phyloP scores from a whole-genome alignment of 192 early-diverging fungal genomes.

The Entomortierella chlamydospora region DNA sequence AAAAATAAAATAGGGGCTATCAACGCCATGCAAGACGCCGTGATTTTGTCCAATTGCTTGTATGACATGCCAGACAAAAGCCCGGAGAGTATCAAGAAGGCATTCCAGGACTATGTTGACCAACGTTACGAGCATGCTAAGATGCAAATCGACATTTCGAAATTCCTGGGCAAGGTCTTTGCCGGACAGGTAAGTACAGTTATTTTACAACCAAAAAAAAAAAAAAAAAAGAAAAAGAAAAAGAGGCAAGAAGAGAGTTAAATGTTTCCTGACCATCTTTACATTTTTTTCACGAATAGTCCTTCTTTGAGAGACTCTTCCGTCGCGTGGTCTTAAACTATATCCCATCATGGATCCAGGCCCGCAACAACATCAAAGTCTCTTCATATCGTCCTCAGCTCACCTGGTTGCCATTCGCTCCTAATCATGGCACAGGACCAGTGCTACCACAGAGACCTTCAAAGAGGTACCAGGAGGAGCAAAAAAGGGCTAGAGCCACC shows the following conservation, averaged over 20 bases:
- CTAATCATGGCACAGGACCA: slow-evolving; percentile 11
- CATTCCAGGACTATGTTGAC: slow-evolving; percentile 18
- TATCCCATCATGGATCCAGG: slow-evolving; percentile 6
- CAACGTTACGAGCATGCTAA: slow-evolving; percentile 27
- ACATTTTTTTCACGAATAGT: background rate
- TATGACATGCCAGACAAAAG: slow-evolving; percentile 25
- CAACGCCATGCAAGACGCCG: slow-evolving; percentile 47
- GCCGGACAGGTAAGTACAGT: slow-evolving; percentile 38
- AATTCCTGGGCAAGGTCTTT: slow-evolving; percentile 20
- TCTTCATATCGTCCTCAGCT: slow-evolving; percentile 33
- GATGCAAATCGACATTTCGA: slow-evolving; percentile 15
- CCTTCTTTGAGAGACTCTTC: slow-evolving; percentile 8
- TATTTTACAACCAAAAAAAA: background rate
- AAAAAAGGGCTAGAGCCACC: slow-evolving; percentile 3
- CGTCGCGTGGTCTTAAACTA: slow-evolving; percentile 15
- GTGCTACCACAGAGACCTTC: slow-evolving; percentile 19
- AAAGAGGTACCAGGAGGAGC: slow-evolving; percentile 20
- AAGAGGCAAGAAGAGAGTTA: too few species aligned
- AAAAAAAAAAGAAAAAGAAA: background rate
- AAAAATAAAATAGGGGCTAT: slow-evolving; percentile 13
- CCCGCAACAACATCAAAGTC: background rate
- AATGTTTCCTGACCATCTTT: too few species aligned
- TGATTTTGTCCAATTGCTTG: slow-evolving; percentile 30
- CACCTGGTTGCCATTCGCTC: slow-evolving; percentile 31
- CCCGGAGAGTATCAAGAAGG: slow-evolving; percentile 5